Conservation (phyloP, 2,329 filamentous ascomycete species). For the Canariomyces notabilis region DNA sequence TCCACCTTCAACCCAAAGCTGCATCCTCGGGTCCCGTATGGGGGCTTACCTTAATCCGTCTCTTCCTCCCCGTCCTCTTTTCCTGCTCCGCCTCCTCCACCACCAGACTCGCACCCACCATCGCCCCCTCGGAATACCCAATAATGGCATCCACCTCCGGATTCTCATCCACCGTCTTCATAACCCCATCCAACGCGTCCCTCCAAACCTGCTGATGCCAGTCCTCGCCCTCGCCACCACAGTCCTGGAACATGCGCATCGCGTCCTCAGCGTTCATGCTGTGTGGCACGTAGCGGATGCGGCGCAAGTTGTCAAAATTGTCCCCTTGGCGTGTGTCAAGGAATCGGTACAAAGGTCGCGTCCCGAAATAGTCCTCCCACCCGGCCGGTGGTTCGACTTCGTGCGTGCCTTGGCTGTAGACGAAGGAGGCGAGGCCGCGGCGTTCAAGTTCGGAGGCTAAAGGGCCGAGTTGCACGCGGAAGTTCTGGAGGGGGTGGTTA, state of each 20-base stretch:
- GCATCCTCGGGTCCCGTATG: neutral
- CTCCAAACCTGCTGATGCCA: conserved; percentile 20
- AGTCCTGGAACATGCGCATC: conserved; percentile 20
- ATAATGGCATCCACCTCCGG: conserved; percentile 24
- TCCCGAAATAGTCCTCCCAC: conserved; percentile 27
- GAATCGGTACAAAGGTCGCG: conserved; percentile 24
- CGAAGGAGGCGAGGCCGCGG: conserved; percentile 21
- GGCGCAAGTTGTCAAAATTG: conserved; percentile 24
- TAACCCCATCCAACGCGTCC: conserved; percentile 19
- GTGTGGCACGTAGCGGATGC: conserved; percentile 22
- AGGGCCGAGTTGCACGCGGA: conserved; percentile 25
- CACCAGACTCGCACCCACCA: conserved; percentile 22
- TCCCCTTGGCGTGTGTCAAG: conserved; percentile 23
- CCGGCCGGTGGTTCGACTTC: conserved; percentile 23
- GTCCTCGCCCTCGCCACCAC: conserved; percentile 9
- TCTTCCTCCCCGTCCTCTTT: conserved; percentile 4
- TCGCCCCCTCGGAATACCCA: conserved; percentile 26
- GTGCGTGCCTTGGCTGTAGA: conserved; percentile 23
- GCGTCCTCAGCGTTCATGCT: conserved; percentile 24
- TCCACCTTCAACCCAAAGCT: too few relatives aligned
- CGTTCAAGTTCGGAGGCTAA: conserved; percentile 21
- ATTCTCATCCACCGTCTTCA: conserved; percentile 21
- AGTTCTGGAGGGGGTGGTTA: conserved; percentile 18
- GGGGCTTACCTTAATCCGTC: conserved; percentile 19
- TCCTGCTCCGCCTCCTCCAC: conserved; percentile 17